Conservation (phyloP, 2,329 filamentous ascomycete genomes). For the Ceratocystis harringtonii region DNA sequence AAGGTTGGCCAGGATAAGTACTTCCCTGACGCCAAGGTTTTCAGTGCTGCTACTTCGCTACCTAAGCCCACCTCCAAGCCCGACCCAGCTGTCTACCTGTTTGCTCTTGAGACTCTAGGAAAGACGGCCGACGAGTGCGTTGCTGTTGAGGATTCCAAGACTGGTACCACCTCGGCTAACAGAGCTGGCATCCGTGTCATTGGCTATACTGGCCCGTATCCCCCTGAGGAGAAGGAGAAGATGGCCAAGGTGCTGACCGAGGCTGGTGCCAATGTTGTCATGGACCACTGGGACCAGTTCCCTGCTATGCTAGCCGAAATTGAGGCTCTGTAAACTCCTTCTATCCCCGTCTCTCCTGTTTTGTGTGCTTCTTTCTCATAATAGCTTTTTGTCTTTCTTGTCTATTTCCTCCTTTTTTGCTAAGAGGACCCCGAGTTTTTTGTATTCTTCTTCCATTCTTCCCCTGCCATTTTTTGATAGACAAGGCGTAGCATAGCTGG, state of each 20-base stretch:
- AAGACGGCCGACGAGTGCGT: slow-evolving; percentile 58
- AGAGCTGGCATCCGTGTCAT: slow-evolving; percentile 67
- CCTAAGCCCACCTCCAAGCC: slow-evolving; percentile 75
- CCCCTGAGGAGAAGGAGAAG: slow-evolving; percentile 42
- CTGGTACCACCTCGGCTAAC: slow-evolving; percentile 57
- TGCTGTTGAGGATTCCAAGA: slow-evolving; percentile 80
- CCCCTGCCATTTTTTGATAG: background rate
- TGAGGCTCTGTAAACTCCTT: slow-evolving; percentile 22
- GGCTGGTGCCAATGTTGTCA: slow-evolving; percentile 48
- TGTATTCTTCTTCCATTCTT: background rate
- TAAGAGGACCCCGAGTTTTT: no score
- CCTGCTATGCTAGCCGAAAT: slow-evolving; percentile 33
- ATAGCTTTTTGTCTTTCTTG: background rate
- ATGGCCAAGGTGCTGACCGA: slow-evolving; percentile 48
- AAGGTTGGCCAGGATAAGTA: slow-evolving; percentile 68
- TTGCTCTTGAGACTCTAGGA: slow-evolving; percentile 58
- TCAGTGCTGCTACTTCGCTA: slow-evolving; percentile 68
- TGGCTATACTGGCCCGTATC: slow-evolving; percentile 73
- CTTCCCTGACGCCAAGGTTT: slow-evolving; percentile 62
- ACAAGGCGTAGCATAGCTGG: background rate
- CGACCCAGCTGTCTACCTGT: slow-evolving; percentile 74
- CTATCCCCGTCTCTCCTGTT: background rate
- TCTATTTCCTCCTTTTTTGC: background rate
- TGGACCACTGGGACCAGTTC: slow-evolving; percentile 45
- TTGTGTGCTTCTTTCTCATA: background rate